phyloP scores from a whole-genome alignment of 129 eudicot species.

The sunflower (Helianthus annuus) region DNA sequence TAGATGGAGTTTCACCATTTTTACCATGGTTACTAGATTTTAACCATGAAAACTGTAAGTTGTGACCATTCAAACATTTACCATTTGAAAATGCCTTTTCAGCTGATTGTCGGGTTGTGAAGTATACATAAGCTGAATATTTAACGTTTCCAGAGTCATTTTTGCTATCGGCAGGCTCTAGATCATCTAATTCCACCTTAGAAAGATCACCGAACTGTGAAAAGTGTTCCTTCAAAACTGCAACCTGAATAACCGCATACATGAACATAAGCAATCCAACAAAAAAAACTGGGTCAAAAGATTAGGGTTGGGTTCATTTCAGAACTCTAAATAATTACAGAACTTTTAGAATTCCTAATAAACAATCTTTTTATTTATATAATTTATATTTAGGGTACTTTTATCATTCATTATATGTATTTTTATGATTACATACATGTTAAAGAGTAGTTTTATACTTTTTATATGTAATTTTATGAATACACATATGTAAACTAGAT shows the following conservation, averaged over 20 bases:
- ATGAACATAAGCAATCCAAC: constrained; percentile 12
- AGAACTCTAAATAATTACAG: no score
- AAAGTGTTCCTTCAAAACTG: constrained; percentile 81
- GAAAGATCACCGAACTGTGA: constrained; percentile 69
- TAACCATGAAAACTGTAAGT: constrained; percentile 74
- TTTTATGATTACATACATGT: no score
- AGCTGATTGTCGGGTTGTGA: constrained; percentile 70
- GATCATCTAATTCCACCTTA: constrained; percentile 61
- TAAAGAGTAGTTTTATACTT: no score
- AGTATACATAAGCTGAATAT: constrained; percentile 62
- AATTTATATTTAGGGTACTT: no score
- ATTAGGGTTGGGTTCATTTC: not conserved
- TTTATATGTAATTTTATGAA: no score
- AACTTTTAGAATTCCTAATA: no score
- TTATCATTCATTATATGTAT: no score
- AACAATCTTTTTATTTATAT: no score
- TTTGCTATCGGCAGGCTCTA: constrained; percentile 40
- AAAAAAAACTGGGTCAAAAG: not conserved
- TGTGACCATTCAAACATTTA: constrained; percentile 79
- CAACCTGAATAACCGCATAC: constrained; percentile 47
- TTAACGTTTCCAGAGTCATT: constrained; percentile 38
- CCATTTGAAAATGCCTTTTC: constrained; percentile 79
- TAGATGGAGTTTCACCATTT: constrained; percentile 50
- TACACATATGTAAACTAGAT: no score
- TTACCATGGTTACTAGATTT: constrained; percentile 43